A percentile compares a stretch with the other conserved stretches of the same genome.
phyloP scores from a whole-genome alignment of 345 rosid species.

The Limnanthes douglasii region DNA sequence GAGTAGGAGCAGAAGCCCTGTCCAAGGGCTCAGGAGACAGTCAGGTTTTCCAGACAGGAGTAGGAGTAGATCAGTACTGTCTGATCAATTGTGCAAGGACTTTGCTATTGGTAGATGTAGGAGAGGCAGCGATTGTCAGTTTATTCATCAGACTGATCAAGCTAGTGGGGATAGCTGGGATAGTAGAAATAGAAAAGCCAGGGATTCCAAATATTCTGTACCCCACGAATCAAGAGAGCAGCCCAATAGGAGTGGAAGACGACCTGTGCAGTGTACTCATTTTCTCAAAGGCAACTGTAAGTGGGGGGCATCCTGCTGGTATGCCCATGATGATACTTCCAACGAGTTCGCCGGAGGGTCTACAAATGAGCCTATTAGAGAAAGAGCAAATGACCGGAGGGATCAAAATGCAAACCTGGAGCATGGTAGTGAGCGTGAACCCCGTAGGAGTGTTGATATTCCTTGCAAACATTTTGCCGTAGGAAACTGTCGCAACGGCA shows the following conservation, averaged over 20 bases:
- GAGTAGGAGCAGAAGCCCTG: conserved; percentile 71
- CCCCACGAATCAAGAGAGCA: conserved; percentile 28
- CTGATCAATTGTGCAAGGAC: conserved; percentile 44
- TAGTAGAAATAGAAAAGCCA: conserved; percentile 27
- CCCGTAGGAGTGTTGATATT: conserved; percentile 26
- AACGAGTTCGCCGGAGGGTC: conserved; percentile 17
- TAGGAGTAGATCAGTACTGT: conserved; percentile 32
- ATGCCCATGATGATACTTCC: conserved; percentile 18
- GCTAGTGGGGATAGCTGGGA: conserved; percentile 37
- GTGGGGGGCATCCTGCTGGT: conserved; percentile 28
- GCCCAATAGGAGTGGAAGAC: conserved; percentile 16
- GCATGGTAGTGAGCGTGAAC: conserved; percentile 25
- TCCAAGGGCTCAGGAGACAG: conserved; percentile 38
- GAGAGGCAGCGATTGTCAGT: conserved; percentile 30
- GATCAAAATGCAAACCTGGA: conserved; percentile 15
- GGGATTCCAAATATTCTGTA: conserved; percentile 24
- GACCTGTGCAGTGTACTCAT: conserved; percentile 17
- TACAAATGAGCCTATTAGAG: conserved; percentile 20
- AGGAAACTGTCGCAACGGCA: conserved; percentile 78
- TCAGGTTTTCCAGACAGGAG: conserved; percentile 41
- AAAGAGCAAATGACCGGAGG: conserved; percentile 29
- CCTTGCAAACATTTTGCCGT: conserved; percentile 76
- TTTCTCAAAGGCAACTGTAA: conserved; percentile 25
- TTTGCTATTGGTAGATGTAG: conserved; percentile 68
- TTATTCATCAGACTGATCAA: conserved; percentile 29